A percentile compares a stretch with the other conserved stretches of the same genome.
phyloP scores from a whole-genome alignment of 768 basidiomycete genomes.

The Lactarius hatsudake region DNA sequence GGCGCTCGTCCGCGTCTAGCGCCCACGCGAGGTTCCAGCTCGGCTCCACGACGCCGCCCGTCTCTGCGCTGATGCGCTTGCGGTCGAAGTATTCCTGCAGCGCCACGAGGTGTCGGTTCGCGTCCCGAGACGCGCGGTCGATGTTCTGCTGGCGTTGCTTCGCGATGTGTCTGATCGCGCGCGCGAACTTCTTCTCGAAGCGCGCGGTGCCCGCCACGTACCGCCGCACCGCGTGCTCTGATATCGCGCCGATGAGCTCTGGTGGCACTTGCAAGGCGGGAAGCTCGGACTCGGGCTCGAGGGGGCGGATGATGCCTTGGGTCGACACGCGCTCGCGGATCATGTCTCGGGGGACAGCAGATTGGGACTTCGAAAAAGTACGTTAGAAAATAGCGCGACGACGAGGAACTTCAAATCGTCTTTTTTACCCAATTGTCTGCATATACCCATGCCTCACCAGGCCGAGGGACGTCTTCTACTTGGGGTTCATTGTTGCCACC shows the following conservation, averaged over 20 bases:
- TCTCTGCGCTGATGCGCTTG: slow-evolving; percentile 29
- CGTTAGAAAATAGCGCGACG: not conserved
- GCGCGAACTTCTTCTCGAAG: slow-evolving; percentile 68
- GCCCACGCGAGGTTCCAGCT: slow-evolving; percentile 87
- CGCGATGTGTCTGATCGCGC: slow-evolving; percentile 55
- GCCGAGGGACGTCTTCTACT: slow-evolving; percentile 32
- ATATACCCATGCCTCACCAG: slow-evolving; percentile 66
- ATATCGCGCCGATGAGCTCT: slow-evolving; percentile 68
- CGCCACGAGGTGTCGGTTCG: slow-evolving; percentile 49
- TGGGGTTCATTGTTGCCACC: slow-evolving; percentile 25
- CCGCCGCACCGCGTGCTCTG: slow-evolving; percentile 72
- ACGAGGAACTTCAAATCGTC: slow-evolving; percentile 1
- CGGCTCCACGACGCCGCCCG: slow-evolving; percentile 31
- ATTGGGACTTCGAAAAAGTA: slow-evolving; percentile 30
- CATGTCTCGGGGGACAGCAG: slow-evolving; percentile 54
- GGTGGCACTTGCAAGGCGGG: slow-evolving; percentile 60
- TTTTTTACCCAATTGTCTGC: slow-evolving; percentile 43
- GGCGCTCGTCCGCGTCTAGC: slow-evolving; percentile 70
- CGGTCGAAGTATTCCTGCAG: slow-evolving; percentile 41
- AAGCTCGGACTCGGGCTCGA: slow-evolving; percentile 71
- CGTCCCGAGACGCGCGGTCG: slow-evolving; percentile 62
- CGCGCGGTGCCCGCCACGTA: slow-evolving; percentile 60
- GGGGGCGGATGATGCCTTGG: slow-evolving; percentile 72
- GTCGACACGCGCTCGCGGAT: slow-evolving; percentile 89
- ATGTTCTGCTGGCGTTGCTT: slow-evolving; percentile 64